Conservation (phyloP, 2,329 filamentous ascomycete genomes). For the Aspergillus calidoustus region DNA sequence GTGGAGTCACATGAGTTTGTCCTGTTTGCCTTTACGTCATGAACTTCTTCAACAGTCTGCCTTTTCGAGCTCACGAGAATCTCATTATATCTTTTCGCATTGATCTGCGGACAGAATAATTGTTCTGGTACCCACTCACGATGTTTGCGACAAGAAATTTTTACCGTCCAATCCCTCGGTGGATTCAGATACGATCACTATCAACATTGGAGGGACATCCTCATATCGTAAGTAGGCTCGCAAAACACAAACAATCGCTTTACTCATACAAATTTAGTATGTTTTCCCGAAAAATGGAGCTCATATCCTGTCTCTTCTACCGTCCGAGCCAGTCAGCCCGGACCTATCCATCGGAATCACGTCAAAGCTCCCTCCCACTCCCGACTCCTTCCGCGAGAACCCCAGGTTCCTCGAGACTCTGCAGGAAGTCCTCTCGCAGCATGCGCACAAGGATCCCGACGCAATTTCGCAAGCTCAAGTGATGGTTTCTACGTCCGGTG, state of each 20-base stretch:
- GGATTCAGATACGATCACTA: constrained; percentile 35
- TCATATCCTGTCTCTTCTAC: constrained; percentile 61
- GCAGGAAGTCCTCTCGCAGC: constrained; percentile 58
- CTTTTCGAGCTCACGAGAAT: not conserved
- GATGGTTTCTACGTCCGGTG: constrained; percentile 63
- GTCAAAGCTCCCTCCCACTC: constrained; percentile 59
- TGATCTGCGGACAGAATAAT: not conserved
- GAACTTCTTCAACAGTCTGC: not conserved
- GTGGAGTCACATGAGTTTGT: constrained; percentile 37
- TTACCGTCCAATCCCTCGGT: constrained; percentile 28
- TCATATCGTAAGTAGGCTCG: constrained; percentile 42
- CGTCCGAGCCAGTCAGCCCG: constrained; percentile 57
- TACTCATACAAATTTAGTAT: constrained; percentile 47
- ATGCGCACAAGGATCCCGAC: constrained; percentile 61
- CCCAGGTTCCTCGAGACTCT: constrained; percentile 60
- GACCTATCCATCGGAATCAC: constrained; percentile 61
- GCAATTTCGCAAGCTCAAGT: constrained; percentile 63
- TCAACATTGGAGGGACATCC: constrained; percentile 45
- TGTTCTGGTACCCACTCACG: not conserved
- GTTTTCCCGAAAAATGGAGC: constrained; percentile 48
- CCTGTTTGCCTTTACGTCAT: constrained; percentile 32
- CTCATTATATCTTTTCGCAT: not conserved
- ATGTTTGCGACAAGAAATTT: constrained; percentile 34
- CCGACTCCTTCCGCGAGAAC: constrained; percentile 61
- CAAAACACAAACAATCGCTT: not conserved